These are phyloP conservation scores for Citrus maxima DNA, from an alignment of 345 rosid genomes.

Conservation along the genomic window DNA sequence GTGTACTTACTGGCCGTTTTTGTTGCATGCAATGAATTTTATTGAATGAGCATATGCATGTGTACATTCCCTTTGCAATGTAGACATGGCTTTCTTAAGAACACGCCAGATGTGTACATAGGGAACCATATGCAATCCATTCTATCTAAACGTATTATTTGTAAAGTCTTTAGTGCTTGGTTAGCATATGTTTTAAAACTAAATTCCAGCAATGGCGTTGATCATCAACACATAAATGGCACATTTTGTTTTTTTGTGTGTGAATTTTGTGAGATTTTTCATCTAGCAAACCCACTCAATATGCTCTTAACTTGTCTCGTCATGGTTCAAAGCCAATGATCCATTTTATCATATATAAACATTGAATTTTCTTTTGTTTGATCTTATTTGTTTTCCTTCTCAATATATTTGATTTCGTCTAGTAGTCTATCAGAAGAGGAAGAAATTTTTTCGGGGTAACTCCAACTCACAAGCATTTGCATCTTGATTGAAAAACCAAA, in stretches of 20 bases:
- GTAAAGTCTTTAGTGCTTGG: no score
- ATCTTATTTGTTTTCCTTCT: background rate
- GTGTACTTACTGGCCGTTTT: no score
- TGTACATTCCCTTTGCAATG: no score
- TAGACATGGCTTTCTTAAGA: no score
- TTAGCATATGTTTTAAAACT: background rate
- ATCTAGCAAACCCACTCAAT: background rate
- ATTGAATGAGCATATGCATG: no score
- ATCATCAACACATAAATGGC: background rate
- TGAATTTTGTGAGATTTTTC: background rate
- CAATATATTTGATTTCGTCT: background rate
- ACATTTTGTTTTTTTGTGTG: background rate
- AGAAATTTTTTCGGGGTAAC: background rate
- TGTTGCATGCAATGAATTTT: no score
- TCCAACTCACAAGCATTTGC: background rate
- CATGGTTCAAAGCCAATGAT: background rate
- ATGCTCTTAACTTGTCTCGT: constrained; percentile 7
- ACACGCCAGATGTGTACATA: no score
- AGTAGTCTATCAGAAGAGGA: background rate
- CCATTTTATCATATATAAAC: background rate
- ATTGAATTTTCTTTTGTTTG: no score
- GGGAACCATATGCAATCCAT: background rate
- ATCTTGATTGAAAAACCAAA: background rate
- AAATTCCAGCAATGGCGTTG: background rate
- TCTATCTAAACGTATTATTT: background rate